Base-by-base conservation (phyloP, 805 yeast species). In the Kluyveromyces lactis region DNA sequence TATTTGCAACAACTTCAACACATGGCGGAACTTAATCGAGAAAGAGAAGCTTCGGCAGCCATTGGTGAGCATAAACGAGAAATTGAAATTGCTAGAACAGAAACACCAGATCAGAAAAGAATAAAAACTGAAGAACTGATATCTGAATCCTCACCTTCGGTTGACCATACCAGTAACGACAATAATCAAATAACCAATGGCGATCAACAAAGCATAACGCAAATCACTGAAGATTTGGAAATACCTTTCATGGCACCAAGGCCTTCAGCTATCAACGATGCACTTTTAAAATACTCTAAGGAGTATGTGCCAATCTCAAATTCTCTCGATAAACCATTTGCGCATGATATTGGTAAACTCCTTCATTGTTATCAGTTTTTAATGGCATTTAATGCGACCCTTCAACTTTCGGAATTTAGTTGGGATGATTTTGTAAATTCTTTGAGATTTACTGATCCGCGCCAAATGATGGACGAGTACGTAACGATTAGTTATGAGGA, bases 361-460 rank as follows among this genome's bases (percentile, higher is more conserved):
- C 38, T 60, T 18, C 56, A 55, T 43, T 41, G 48, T 6, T 58
- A 48, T 26, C 64, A 60, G 38, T 60, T 60, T 39, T 36, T 58
- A n/a, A 51, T 41, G 19, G 55, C 60, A 12, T 60, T 60, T 40
- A 47, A 48, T 26, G 45, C 51, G 12, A 48, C 42, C 8, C 33
- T 60, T n/a, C 36, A 44, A 16, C 29, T 60, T 5, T 46, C 60
- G 2, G 42, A 48, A 23, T 58, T 60, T 34, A 50, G 44, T 33
- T 43, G 58, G 18, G 63, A 60, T 34, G 55, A 54, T 40, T 53
- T 60, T 26, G 44, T 58, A 4, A 45, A 52, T 5, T 43, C 61
- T 5, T 37, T 60, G 6, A 54, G 52, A 43, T 56, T 60, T 34
- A 49, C 62, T 3, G 55, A 52, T 31, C 55, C 56, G 2, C 39